Conservation (phyloP, 108 stramenopile species). For the Pseudonitzschia multiseries region DNA sequence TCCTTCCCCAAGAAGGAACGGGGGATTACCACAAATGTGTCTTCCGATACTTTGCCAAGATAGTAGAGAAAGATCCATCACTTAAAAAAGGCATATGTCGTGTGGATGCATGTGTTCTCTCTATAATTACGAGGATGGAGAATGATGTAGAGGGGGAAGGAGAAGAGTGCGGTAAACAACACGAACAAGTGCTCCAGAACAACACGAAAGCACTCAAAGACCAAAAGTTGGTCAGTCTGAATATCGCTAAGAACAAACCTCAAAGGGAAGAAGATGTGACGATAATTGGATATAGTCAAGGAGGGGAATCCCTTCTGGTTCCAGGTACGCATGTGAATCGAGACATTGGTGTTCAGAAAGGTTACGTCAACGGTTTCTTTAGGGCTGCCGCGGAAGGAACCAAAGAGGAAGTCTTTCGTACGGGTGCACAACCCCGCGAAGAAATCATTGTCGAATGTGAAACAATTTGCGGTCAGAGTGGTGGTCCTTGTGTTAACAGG, state of each 20-base stretch:
- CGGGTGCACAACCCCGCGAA: conserved; percentile 65
- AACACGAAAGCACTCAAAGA: conserved; percentile 59
- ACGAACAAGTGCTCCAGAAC: conserved; percentile 64
- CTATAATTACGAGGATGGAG: conserved; percentile 79
- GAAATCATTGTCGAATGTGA: conserved; percentile 82
- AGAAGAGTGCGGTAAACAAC: conserved; percentile 68
- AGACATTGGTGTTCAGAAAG: conserved; percentile 74
- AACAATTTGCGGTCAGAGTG: conserved; percentile 81
- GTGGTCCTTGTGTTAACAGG: conserved; percentile 83
- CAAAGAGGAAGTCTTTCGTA: conserved; percentile 25
- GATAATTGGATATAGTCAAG: conserved; percentile 84
- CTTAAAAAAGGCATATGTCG: conserved; percentile 66
- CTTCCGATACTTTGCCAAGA: conserved; percentile 83
- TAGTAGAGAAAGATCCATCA: conserved; percentile 70
- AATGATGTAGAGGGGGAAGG: conserved; percentile 60
- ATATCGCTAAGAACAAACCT: conserved; percentile 52
- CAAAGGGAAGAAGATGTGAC: conserved; percentile 77
- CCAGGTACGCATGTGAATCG: conserved; percentile 70
- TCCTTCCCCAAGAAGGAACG: conserved; percentile 48
- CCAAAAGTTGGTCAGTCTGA: conserved; percentile 63
- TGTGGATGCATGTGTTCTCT: conserved; percentile 75
- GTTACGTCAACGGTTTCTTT: conserved; percentile 77
- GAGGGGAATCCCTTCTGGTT: conserved; percentile 73
- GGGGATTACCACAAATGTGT: conserved; percentile 45
- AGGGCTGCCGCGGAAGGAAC: conserved; percentile 16